Conservation (phyloP, 495 filamentous ascomycete species). For the Hypoxylon fuscum region DNA sequence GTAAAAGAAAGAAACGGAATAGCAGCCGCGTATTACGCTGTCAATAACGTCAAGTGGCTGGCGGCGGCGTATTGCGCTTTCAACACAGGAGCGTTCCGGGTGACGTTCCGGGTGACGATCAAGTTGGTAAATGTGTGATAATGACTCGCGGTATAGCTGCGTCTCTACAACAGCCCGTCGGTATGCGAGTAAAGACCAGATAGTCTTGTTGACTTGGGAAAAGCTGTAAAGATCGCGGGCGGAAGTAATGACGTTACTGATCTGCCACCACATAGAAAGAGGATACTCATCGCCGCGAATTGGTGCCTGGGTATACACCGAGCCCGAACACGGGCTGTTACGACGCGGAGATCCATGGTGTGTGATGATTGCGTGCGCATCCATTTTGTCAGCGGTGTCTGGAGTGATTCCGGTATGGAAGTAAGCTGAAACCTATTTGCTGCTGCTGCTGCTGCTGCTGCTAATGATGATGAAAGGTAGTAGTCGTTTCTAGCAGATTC, state of each 20-base stretch:
- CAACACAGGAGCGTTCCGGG: neutral
- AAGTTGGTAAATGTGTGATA: neutral
- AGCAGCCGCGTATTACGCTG: neutral
- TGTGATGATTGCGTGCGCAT: no score
- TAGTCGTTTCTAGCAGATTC: no score
- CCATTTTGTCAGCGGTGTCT: no score
- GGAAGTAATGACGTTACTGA: neutral
- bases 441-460: no score
- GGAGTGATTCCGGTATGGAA: no score
- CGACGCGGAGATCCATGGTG: no score
- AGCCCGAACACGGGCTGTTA: no score
- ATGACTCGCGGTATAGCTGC: neutral
- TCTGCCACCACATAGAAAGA: slow-evolving; percentile 1
- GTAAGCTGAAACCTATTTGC: no score
- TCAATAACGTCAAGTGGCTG: neutral
- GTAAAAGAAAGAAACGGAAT: neutral
- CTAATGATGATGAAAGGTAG: no score
- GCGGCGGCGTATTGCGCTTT: neutral
- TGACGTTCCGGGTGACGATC: neutral
- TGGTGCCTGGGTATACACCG: neutral
- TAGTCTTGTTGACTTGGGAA: neutral
- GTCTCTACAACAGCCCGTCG: neutral
- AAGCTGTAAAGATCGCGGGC: neutral
- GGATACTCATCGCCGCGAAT: neutral
- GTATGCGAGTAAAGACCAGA: neutral